A percentile compares a stretch with the other conserved stretches of the same genome.
Conservation (phyloP, 148 eudicot species). For the Vaccinium myrtillus region DNA sequence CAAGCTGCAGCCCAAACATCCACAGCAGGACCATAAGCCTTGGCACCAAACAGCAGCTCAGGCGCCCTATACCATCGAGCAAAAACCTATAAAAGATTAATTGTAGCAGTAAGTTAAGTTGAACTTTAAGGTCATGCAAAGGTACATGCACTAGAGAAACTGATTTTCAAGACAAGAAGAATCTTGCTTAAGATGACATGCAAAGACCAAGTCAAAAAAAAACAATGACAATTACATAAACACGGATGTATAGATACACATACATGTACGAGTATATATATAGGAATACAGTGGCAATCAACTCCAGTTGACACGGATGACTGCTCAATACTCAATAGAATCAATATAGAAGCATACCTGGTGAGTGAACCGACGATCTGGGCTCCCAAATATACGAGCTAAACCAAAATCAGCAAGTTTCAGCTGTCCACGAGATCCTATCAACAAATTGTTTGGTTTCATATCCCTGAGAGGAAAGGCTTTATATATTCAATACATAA, state of each 20-base stretch:
- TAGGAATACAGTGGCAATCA: not conserved
- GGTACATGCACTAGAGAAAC: not conserved
- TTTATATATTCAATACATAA: slow-evolving; percentile 19
- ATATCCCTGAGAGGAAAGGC: slow-evolving; percentile 61
- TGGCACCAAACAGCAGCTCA: slow-evolving; percentile 91
- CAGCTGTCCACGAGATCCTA: slow-evolving; percentile 85
- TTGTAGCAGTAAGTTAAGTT: slow-evolving; percentile 4
- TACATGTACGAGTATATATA: too few relatives aligned
- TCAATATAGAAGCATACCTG: slow-evolving; percentile 51
- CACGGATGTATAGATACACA: too few relatives aligned
- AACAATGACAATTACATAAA: not conserved
- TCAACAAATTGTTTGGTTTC: slow-evolving; percentile 94
- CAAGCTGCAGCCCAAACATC: slow-evolving; percentile 99
- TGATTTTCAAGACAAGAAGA: slow-evolving; percentile 3
- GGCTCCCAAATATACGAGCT: slow-evolving; percentile 97
- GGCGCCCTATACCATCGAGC: slow-evolving; percentile 99
- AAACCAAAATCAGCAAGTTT: slow-evolving; percentile 96
- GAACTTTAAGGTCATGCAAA: slow-evolving; percentile 12
- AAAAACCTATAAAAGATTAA: slow-evolving; percentile 60
- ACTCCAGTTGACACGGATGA: not conserved
- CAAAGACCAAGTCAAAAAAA: slow-evolving; percentile 3
- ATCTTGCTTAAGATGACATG: slow-evolving; percentile 2
- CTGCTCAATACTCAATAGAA: not conserved
- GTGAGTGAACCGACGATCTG: slow-evolving; percentile 90
- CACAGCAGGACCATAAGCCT: slow-evolving; percentile 95